Base-by-base conservation (phyloP, 2,329 filamentous ascomycete genomes). In the Penicillium sp. region DNA sequence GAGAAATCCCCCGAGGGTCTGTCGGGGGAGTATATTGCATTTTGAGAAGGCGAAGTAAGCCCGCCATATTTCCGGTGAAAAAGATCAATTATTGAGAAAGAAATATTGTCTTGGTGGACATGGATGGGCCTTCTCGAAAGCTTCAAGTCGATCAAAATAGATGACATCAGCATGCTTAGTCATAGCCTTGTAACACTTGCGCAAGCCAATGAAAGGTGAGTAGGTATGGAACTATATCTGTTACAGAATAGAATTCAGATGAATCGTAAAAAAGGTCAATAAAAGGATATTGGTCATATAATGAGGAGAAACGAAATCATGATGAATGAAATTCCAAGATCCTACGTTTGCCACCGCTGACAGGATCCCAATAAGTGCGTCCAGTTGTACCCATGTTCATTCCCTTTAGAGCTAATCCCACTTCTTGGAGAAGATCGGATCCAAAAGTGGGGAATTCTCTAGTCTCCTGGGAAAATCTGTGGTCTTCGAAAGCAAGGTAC, bases 1-100 rank as follows among this genome's bases (percentile, higher is more conserved):
- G 77, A 1, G 76, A 77, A 46, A 69, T 61, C 16, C 67, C 61
- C 5, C 57, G 69, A 23, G 75, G 72, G 39, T 79, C 72, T 27
- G 65, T 61, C 16, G 76, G 77, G 2, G 71, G 71, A 29, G 67
- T 72, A 35, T 67, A 72, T 55, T 70, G 69, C 53, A 65, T 68
- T 49, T 65, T 69, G 10, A 72, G 62, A 14, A 73, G 64, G 21
- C 71, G 66, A 23, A 72, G 53, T 3, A 74, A 60, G 11, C 66
- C 61, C 8, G 70, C 64, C 71, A 72, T 72, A 11, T 35, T 64
- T 31, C 10, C 13, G n/a, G 31, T 8, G n/a, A 23, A 21, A 2
- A 4, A 29, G 21, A 19, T n/a, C n/a, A 29, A 31, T 47, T 10
- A n/a, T 4, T 21, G 3, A 19, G 35, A 9, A 19, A 10, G n/a